Evolutionary conservation across 352 stramenopile species (phyloP), one percentile per base, ranked within the genome.

Genomic region (Phytophthora syringae): DNA sequence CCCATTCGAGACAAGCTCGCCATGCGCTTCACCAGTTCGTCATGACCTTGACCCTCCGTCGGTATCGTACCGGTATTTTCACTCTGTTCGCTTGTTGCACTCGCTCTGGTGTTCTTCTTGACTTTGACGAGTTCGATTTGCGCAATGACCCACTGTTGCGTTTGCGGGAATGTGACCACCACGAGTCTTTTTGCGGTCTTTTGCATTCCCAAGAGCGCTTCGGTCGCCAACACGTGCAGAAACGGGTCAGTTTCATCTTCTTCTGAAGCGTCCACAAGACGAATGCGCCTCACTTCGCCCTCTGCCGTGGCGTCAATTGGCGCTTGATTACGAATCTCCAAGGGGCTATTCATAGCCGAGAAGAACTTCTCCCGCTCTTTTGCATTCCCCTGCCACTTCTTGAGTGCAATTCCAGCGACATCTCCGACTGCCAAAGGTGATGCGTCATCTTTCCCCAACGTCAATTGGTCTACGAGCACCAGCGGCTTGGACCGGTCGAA

Each of bases 121-220:
- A 94, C 76, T 51, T 92, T 93, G 7, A 93, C 68, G 16, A 94
- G 71, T 62, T 92, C 86, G 7, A 92, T 20, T 11, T 85, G 69
- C 30, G 77, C 86, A 55, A 94, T 89, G 28, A 84, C 58, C 79
- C 82, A 92, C 55, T 88, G 55, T 24, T 84, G 61, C 7, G 75
- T 75, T 2, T 74, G 47, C 2, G 81, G 76, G 20, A 84, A 63
- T 11, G 81, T 75, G 18, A 86, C 64, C 7, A 77, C 76, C 56
- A 94, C 80, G 20, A 90, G 58, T 30, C 84, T 71, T 25, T 80
- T 83, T 3, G 18, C 70, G 27, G 74, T 70, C 56, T 90, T 90
- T 15, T 89, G 82, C 84, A 93, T 93, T 12, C 79, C 78, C 2
- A 81, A 28, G 1, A 94, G 56, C 2, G 67, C 84, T 21, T 88